Conservation (phyloP, 164 flowering plant genomes). For the Euptelea pleiosperma region DNA sequence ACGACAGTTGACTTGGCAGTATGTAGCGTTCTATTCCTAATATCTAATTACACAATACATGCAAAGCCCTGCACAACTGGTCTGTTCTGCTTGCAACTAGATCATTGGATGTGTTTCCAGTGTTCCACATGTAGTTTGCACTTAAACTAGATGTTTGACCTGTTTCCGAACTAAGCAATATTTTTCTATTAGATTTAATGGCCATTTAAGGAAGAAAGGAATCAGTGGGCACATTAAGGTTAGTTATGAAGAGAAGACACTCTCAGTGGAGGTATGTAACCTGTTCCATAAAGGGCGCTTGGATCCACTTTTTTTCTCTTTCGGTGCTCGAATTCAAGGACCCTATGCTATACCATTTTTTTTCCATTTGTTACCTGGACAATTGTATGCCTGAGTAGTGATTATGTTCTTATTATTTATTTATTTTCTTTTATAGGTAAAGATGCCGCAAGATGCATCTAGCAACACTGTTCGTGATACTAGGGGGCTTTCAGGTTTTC, state of each 20-base stretch:
- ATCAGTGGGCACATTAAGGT: constrained; percentile 70
- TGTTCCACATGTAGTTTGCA: neutral
- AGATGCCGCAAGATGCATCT: constrained; percentile 96
- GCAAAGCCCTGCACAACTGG: neutral
- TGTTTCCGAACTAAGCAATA: constrained; percentile 11
- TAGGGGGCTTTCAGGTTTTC: constrained; percentile 77
- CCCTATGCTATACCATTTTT: neutral
- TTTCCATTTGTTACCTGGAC: neutral
- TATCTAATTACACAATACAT: neutral
- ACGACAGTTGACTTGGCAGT: constrained; percentile 85
- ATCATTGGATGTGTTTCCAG: neutral
- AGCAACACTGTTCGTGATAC: constrained; percentile 73
- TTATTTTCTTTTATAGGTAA: constrained; percentile 46
- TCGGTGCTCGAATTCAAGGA: constrained; percentile 11
- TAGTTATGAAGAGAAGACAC: constrained; percentile 66
- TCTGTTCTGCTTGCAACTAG: neutral
- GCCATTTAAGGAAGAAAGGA: constrained; percentile 73
- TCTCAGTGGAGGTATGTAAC: constrained; percentile 68
- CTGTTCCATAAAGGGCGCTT: neutral
- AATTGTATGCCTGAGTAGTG: neutral
- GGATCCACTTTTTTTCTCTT: constrained; percentile 19
- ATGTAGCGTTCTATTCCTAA: constrained; percentile 26
- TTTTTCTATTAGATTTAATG: constrained; percentile 58
- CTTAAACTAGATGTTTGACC: neutral
- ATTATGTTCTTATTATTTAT: neutral